A percentile compares a stretch with the other conserved stretches of the same genome.
Evolutionary conservation across 306 rosid genomes (phyloP).

Genomic region (Trifolium fragiferum): DNA sequence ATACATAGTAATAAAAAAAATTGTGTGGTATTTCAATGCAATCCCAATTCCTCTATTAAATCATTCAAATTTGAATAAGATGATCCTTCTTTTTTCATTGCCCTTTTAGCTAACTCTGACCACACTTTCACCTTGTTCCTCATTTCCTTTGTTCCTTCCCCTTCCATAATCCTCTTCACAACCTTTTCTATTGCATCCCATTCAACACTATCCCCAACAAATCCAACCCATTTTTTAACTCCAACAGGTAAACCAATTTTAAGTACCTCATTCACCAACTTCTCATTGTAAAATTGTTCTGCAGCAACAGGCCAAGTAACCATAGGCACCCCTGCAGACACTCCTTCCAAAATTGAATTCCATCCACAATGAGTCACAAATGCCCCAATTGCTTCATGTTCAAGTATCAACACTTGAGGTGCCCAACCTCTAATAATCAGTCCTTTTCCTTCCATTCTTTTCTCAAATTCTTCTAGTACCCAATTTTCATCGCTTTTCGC

Average conservation of each 20-base stretch:
- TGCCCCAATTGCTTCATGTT: constrained; percentile 43
- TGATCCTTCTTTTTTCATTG: constrained; percentile 32
- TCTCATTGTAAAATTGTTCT: constrained; percentile 57
- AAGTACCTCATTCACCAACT: constrained; percentile 31
- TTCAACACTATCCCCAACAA: not conserved
- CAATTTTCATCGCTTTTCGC: constrained; percentile 20
- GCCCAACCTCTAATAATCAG: constrained; percentile 56
- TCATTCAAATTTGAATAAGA: constrained; percentile 35
- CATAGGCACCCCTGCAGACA: constrained; percentile 47
- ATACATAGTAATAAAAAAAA: too few relatives aligned
- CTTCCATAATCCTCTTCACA: constrained; percentile 26
- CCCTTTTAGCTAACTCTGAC: not conserved
- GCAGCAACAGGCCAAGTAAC: constrained; percentile 53
- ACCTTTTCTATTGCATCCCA: constrained; percentile 26
- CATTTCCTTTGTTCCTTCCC: constrained; percentile 17
- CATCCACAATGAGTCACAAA: constrained; percentile 59
- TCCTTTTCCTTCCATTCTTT: constrained; percentile 49
- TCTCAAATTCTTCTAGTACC: constrained; percentile 52
- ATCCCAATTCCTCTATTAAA: constrained; percentile 4
- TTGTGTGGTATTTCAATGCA: not conserved
- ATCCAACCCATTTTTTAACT: constrained; percentile 18
- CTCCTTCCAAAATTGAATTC: constrained; percentile 60
- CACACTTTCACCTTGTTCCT: constrained; percentile 28
- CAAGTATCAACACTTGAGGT: constrained; percentile 52
- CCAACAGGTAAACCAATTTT: constrained; percentile 44